phyloP scores from a whole-genome alignment of 1,284 basidiomycete genomes.

The Ganoderma multipileum region DNA sequence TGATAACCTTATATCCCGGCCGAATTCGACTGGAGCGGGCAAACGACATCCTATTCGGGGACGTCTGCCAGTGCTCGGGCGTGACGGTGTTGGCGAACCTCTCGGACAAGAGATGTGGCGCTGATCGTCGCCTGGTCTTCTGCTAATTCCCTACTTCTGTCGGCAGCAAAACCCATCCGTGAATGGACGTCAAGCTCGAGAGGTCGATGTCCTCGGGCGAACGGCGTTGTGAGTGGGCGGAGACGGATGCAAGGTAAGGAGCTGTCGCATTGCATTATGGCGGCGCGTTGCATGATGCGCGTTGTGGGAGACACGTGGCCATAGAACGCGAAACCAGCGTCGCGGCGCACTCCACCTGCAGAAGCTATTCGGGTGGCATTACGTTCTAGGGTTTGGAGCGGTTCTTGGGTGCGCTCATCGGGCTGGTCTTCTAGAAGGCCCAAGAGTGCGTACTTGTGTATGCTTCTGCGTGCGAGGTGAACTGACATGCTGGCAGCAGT shows the following conservation, averaged over 20 bases:
- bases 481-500: not conserved
- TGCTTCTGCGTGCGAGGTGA: not conserved
- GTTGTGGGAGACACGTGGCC: not conserved
- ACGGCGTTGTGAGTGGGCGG: not conserved
- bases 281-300: not conserved
- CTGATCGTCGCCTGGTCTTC: not conserved
- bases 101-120: not conserved
- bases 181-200: not conserved
- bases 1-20: not conserved
- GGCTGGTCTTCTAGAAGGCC: not conserved
- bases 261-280: not conserved
- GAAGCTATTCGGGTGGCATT: not conserved
- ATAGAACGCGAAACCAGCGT: not conserved
- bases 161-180: not conserved
- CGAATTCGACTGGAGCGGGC: not conserved
- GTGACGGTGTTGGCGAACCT: not conserved
- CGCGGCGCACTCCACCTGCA: not conserved
- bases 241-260: constrained; percentile 1
- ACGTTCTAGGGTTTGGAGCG: not conserved
- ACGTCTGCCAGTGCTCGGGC: not conserved
- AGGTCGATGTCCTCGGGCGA: not conserved
- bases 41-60: not conserved
- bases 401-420: not conserved
- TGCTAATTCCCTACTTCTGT: not conserved
- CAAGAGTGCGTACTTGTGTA: constrained; percentile 1